These are phyloP conservation scores for Pseudopyrenochaeta lycopersici DNA, from an alignment of 2,329 filamentous ascomycete genomes.

Conservation along the genomic window DNA sequence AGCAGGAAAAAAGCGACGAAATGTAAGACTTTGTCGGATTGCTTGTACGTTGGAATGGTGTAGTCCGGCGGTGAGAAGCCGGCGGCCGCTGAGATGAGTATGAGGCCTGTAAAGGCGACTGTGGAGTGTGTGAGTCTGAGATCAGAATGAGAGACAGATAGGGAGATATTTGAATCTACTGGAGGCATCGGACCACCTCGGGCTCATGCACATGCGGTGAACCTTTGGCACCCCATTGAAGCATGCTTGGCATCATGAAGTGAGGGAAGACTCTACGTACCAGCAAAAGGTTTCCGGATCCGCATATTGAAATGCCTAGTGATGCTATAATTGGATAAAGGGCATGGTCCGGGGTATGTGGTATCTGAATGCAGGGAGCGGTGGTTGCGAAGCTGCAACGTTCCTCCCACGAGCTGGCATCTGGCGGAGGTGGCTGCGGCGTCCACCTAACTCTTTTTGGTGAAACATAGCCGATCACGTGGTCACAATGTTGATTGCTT, in stretches of 20 bases:
- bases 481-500: background rate
- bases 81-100: slow-evolving; percentile 72
- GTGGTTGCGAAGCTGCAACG: background rate
- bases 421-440: background rate
- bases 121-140: slow-evolving; percentile 1
- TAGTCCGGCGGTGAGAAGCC: slow-evolving; percentile 69
- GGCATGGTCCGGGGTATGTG: slow-evolving; percentile 14
- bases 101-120: slow-evolving; percentile 65
- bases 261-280: slow-evolving; percentile 60
- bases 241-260: slow-evolving; percentile 15
- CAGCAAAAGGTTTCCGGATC: slow-evolving; percentile 87
- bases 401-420: background rate
- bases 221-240: slow-evolving; percentile 15
- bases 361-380: background rate
- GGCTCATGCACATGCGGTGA: slow-evolving; percentile 11
- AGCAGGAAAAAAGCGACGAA: slow-evolving; percentile 88
- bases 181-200: background rate
- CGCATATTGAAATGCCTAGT: slow-evolving; percentile 66
- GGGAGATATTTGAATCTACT: background rate
- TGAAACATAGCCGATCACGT: background rate
- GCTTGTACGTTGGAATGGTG: slow-evolving; percentile 69
- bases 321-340: slow-evolving; percentile 16
- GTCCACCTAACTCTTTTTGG: background rate
- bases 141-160: background rate
- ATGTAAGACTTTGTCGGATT: slow-evolving; percentile 86